Conservation (phyloP, 108 stramenopile species). For the Fragilaria crotonensis region DNA sequence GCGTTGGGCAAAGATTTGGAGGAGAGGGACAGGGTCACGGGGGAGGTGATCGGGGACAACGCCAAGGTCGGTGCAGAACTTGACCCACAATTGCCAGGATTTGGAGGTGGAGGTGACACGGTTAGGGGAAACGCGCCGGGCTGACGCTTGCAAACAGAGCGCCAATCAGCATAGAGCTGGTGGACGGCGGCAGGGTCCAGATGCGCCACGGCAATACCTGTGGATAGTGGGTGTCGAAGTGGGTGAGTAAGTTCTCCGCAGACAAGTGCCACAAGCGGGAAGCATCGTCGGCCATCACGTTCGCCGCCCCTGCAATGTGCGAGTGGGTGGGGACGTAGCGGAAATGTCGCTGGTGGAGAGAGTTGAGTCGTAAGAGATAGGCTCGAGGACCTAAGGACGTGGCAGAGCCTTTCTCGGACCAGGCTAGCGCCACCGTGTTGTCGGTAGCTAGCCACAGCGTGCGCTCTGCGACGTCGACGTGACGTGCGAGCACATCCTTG, state of each 20-base stretch:
- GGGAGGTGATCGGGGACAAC: no score
- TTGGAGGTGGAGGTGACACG: background rate
- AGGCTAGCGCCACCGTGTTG: background rate
- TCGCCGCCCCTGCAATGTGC: background rate
- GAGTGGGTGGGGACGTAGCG: no score
- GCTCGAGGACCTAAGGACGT: background rate
- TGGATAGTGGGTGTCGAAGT: background rate
- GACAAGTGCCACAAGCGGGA: background rate
- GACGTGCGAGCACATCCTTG: background rate
- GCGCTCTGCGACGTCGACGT: background rate
- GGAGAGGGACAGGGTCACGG: no score
- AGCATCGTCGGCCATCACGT: no score
- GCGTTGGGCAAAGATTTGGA: no score
- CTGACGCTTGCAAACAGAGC: background rate
- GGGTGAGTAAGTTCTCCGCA: background rate
- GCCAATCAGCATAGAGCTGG: background rate
- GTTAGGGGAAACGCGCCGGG: background rate
- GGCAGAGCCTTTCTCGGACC: background rate
- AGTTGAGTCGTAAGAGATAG: background rate
- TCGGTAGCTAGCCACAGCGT: background rate
- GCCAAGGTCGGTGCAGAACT: background rate
- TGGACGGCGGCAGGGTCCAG: background rate
- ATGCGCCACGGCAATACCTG: background rate
- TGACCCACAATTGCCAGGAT: background rate
- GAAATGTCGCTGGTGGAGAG: no score